Conservation (phyloP, 2,329 filamentous ascomycete genomes). For the Monosporascus ibericus region DNA sequence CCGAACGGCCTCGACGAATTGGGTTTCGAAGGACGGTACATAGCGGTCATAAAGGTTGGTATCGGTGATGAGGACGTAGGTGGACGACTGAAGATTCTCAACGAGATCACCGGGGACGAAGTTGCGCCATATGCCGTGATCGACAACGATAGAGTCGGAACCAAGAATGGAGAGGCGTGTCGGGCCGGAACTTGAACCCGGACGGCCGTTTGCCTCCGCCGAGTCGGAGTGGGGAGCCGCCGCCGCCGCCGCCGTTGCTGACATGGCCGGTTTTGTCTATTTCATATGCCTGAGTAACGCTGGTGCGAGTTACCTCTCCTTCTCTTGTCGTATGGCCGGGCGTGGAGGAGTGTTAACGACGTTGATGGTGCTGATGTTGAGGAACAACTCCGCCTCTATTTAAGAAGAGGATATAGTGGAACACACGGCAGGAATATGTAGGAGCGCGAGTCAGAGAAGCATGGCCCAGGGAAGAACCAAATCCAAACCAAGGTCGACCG, state of each 20-base stretch:
- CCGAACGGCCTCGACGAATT: constrained; percentile 48
- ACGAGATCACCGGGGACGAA: constrained; percentile 80
- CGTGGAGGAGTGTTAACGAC: too few species aligned
- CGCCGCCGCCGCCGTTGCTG: neutral
- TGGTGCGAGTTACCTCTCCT: neutral
- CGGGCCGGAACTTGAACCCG: constrained; percentile 27
- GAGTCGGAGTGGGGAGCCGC: neutral
- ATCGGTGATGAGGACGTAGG: constrained; percentile 94
- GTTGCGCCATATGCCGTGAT: constrained; percentile 81
- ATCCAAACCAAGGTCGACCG: too few species aligned
- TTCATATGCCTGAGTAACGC: neutral
- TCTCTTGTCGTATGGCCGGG: too few species aligned
- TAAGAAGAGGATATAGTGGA: too few species aligned
- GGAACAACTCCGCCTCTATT: too few species aligned
- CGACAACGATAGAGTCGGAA: constrained; percentile 83
- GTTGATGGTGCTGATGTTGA: too few species aligned
- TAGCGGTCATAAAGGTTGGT: constrained; percentile 83
- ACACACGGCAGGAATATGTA: too few species aligned
- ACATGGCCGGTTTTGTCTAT: neutral
- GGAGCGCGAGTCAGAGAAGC: neutral
- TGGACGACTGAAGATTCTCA: constrained; percentile 70
- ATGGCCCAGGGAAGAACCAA: too few species aligned
- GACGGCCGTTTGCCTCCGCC: neutral
- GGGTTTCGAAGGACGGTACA: constrained; percentile 65
- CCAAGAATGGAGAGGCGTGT: constrained; percentile 74